Evolutionary conservation across 2,329 filamentous ascomycete species (phyloP).

Genomic region (Samsoniella hepiali): DNA sequence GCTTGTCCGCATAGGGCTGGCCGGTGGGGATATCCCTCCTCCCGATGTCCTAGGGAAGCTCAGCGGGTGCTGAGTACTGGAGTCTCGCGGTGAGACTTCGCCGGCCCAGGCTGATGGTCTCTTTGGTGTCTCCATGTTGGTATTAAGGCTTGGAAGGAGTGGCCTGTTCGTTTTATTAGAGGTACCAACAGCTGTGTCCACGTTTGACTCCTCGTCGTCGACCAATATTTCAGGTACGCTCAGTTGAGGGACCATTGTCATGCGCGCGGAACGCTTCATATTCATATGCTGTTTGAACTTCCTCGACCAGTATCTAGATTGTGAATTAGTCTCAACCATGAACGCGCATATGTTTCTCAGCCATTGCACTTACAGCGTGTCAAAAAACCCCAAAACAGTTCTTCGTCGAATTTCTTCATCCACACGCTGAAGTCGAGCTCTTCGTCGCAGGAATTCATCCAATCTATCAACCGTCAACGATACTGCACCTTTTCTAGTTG

Average conservation of each 20-base stretch:
- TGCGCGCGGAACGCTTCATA: conserved; percentile 68
- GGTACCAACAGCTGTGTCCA: conserved; percentile 36
- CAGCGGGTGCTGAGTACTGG: conserved; percentile 44
- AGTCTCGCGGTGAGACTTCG: conserved; percentile 15
- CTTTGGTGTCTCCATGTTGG: neutral
- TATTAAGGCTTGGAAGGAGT: conserved; percentile 11
- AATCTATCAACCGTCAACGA: conserved; percentile 53
- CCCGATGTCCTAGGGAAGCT: conserved; percentile 50
- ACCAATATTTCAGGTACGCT: conserved; percentile 87
- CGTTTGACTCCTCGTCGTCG: conserved; percentile 64
- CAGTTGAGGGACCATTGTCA: conserved; percentile 75
- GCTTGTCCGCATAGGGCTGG: conserved; percentile 54
- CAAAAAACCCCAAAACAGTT: conserved; percentile 90
- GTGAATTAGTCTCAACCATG: neutral
- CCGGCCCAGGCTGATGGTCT: conserved; percentile 15
- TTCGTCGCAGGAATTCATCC: conserved; percentile 89
- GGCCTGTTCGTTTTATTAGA: conserved; percentile 1
- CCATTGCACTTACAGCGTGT: conserved; percentile 64
- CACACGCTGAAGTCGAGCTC: conserved; percentile 85
- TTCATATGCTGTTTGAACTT: conserved; percentile 75
- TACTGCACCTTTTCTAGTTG: neutral
- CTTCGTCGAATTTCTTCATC: conserved; percentile 91
- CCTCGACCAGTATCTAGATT: conserved; percentile 69
- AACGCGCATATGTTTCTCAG: neutral
- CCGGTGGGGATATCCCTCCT: conserved; percentile 38